Percentiles rank a stretch among this genome's conserved stretches.
phyloP scores from a whole-genome alignment of 331 rosid genomes.

The Pyrus hybrid region DNA sequence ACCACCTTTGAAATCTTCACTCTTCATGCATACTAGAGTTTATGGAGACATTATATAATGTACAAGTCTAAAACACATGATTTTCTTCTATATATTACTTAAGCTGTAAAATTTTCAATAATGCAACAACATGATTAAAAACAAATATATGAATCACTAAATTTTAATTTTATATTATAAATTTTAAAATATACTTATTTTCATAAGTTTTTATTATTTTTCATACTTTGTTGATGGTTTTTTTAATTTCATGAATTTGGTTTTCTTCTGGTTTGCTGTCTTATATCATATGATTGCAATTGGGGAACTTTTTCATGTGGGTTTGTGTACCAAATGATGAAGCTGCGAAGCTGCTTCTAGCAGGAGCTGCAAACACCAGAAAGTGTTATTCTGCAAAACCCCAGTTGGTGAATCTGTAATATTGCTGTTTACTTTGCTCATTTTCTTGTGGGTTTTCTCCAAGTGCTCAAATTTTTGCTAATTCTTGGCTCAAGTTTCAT shows the following conservation, averaged over 20 bases:
- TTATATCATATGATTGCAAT: neutral
- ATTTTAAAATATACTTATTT: no score
- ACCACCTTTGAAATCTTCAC: neutral
- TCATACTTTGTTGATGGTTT: neutral
- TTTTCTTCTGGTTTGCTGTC: neutral
- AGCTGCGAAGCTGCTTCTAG: neutral
- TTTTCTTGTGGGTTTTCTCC: constrained; percentile 9
- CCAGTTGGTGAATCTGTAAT: constrained; percentile 21
- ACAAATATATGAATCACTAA: neutral
- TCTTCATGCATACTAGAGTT: neutral
- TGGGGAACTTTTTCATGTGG: constrained; percentile 1
- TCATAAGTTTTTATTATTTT: no score
- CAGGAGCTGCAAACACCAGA: neutral
- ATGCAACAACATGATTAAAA: neutral
- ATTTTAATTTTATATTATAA: no score
- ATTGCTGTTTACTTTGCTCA: constrained; percentile 1
- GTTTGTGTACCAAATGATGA: constrained; percentile 21
- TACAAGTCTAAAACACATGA: no score
- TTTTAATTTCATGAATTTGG: neutral
- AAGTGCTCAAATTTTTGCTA: constrained; percentile 2
- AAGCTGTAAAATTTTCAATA: neutral
- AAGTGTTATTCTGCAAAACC: neutral
- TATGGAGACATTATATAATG: neutral
- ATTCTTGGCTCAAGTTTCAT: neutral
- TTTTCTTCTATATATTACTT: no score